Conservation (phyloP, 2,329 filamentous ascomycete genomes). For the Dothistroma pini region DNA sequence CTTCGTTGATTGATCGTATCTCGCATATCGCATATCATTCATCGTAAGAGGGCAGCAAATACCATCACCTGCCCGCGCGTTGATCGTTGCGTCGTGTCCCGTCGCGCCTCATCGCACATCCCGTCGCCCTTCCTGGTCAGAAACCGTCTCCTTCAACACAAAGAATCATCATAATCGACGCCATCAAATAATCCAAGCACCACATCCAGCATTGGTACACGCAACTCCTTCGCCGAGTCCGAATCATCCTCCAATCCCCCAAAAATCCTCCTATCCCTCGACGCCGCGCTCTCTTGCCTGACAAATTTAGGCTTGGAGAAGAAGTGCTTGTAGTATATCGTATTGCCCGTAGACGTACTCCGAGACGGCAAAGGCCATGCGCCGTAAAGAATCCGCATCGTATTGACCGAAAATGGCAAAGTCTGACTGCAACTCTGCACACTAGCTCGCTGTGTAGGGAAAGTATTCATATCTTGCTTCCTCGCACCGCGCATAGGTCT, state of each 20-base stretch:
- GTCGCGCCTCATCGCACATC: neutral
- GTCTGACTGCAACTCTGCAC: neutral
- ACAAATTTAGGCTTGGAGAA: constrained; percentile 1
- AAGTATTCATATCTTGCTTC: neutral
- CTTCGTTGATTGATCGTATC: neutral
- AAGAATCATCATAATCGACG: constrained; percentile 40
- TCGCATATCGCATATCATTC: neutral
- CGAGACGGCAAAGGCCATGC: neutral
- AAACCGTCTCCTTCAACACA: constrained; percentile 6
- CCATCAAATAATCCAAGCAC: constrained; percentile 46
- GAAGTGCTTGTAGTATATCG: neutral
- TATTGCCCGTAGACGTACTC: neutral
- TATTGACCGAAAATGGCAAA: neutral
- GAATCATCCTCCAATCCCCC: constrained; percentile 42
- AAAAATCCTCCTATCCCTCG: constrained; percentile 37
- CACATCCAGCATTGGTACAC: constrained; percentile 46
- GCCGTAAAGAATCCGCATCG: neutral
- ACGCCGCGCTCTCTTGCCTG: constrained; percentile 11
- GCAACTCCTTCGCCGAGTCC: constrained; percentile 32
- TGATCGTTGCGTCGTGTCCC: neutral
- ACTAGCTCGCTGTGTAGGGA: neutral
- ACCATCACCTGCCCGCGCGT: no score
- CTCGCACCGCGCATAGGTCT: constrained; percentile 8
- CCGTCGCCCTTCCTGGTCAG: neutral
- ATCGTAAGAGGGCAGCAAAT: neutral